Percentiles rank a stretch among this genome's conserved stretches.
phyloP scores from a whole-genome alignment of 1,139 yeast species.

The Barnettozyma hawaiiensis region DNA sequence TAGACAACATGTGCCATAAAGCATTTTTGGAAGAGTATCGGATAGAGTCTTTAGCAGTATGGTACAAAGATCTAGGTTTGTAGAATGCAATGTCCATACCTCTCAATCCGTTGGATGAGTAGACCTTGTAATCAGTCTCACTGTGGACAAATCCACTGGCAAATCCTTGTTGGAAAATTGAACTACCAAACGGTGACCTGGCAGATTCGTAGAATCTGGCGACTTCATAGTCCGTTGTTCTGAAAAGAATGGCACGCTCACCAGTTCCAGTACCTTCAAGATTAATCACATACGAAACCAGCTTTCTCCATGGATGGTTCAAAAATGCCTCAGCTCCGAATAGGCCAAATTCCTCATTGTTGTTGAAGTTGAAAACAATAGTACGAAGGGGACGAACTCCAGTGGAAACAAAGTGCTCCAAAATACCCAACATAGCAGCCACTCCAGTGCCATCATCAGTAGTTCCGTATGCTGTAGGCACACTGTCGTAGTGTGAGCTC shows the following conservation, averaged over 20 bases:
- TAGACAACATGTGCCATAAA: constrained; percentile 77
- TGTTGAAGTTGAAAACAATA: constrained; percentile 77
- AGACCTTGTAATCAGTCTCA: constrained; percentile 82
- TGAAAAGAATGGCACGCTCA: constrained; percentile 76
- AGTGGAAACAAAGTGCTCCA: constrained; percentile 42
- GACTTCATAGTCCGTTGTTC: constrained; percentile 76
- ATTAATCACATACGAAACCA: constrained; percentile 65
- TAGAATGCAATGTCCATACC: constrained; percentile 79
- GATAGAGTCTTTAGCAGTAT: constrained; percentile 70
- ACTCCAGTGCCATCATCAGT: constrained; percentile 96
- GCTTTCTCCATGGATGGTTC: constrained; percentile 66
- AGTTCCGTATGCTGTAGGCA: constrained; percentile 80
- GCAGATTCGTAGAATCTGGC: constrained; percentile 50
- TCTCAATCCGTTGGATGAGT: constrained; percentile 59
- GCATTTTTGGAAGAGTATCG: constrained; percentile 56
- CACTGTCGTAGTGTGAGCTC: constrained; percentile 88
- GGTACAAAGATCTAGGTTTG: constrained; percentile 77
- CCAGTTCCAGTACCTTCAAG: constrained; percentile 97
- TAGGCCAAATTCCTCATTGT: constrained; percentile 86
- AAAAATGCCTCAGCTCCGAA: constrained; percentile 77
- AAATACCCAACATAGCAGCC: constrained; percentile 70
- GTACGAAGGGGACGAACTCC: constrained; percentile 56
- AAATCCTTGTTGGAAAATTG: constrained; percentile 79
- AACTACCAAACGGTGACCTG: constrained; percentile 64
- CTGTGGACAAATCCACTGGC: constrained; percentile 65